A percentile compares a stretch with the other conserved stretches of the same genome.
phyloP scores from a whole-genome alignment of 345 rosid genomes.

The Eucalyptus marginata region DNA sequence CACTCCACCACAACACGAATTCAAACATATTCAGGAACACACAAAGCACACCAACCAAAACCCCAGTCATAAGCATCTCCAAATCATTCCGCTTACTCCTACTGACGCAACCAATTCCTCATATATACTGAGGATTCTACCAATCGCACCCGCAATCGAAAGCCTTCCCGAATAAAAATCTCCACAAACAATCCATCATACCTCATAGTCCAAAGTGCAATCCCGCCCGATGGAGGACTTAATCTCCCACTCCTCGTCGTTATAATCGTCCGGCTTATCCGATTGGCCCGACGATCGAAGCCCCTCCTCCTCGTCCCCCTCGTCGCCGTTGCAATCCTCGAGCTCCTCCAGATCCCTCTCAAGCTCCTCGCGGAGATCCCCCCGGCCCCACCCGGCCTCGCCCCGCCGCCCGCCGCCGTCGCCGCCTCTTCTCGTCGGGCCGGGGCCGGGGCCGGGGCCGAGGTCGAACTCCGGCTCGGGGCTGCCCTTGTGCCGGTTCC shows the following conservation, averaged over 20 bases:
- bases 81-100: not conserved
- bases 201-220: constrained; percentile 77
- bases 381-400: constrained; percentile 1
- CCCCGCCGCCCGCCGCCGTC: not conserved
- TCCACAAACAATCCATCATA: not conserved
- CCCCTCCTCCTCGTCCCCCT: not conserved
- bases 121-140: not conserved
- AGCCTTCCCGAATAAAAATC: not conserved
- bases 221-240: constrained; percentile 70
- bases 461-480: constrained; percentile 1
- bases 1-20: not conserved
- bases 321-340: constrained; percentile 16
- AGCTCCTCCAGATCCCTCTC: constrained; percentile 26
- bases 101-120: not conserved
- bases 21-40: not conserved
- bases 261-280: constrained; percentile 5
- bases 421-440: not conserved
- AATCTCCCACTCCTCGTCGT: constrained; percentile 58
- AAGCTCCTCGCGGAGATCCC: constrained; percentile 1
- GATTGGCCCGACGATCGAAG: not conserved
- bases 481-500: constrained; percentile 13
- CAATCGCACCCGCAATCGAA: not conserved
- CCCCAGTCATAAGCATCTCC: not conserved
- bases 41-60: not conserved
- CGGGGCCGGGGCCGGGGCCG: not conserved